Percentiles rank a stretch among this genome's conserved stretches.
phyloP scores from a whole-genome alignment of 148 eudicot species.

The Euryodendron excelsum region DNA sequence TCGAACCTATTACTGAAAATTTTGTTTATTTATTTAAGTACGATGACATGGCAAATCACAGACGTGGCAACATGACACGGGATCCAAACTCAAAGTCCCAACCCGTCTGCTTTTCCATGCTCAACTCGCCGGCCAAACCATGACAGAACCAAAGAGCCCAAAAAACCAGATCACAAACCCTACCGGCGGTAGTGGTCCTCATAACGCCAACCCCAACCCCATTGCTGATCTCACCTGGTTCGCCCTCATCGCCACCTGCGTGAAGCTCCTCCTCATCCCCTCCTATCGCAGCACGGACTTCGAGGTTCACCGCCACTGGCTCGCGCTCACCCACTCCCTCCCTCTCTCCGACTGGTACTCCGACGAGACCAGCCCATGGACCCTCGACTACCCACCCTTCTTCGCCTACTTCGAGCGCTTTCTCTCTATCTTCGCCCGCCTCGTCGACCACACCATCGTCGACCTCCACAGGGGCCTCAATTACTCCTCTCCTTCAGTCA shows the following conservation, averaged over 20 bases:
- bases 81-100: background rate
- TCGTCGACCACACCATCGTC: constrained; percentile 57
- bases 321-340: constrained; percentile 76
- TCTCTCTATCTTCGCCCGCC: constrained; percentile 55
- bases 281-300: constrained; percentile 91
- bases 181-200: background rate
- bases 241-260: constrained; percentile 44
- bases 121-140: background rate
- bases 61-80: no score
- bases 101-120: background rate
- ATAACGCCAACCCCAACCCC: background rate
- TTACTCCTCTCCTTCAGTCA: constrained; percentile 32
- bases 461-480: constrained; percentile 59
- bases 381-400: constrained; percentile 95
- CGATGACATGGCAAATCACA: no score
- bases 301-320: constrained; percentile 95
- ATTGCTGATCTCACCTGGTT: constrained; percentile 44
- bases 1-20: no score
- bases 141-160: constrained; percentile 22
- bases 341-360: constrained; percentile 74
- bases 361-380: constrained; percentile 75
- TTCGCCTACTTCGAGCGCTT: constrained; percentile 76
- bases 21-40: no score
- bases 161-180: background rate
- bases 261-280: constrained; percentile 77